Percentiles rank a stretch among this genome's conserved stretches.
Conservation (phyloP, 1,139 yeast genomes). For the Lodderomyces orthopsilosis region DNA sequence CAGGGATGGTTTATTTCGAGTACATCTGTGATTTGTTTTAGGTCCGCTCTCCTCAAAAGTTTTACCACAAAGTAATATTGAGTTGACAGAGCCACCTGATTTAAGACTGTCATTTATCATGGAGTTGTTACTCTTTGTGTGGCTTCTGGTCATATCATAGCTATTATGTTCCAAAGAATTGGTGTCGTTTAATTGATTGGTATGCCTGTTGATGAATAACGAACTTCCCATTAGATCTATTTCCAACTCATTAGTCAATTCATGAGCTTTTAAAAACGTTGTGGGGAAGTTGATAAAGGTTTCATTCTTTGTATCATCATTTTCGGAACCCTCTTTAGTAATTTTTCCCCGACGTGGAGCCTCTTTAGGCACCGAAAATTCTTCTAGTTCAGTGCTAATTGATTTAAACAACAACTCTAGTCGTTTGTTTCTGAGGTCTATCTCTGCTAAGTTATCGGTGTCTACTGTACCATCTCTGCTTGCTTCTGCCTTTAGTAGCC, state of each 20-base stretch:
- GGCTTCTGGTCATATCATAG: neutral
- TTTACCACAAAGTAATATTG: neutral
- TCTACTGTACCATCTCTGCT: neutral
- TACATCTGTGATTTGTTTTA: neutral
- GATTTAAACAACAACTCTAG: constrained; percentile 1
- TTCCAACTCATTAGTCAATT: constrained; percentile 14
- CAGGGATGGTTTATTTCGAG: neutral
- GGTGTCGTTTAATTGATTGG: neutral
- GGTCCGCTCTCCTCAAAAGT: neutral
- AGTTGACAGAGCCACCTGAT: neutral
- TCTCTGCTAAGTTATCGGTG: constrained; percentile 1
- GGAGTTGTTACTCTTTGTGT: neutral
- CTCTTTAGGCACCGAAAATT: neutral
- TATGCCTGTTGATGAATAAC: neutral
- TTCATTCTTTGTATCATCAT: neutral
- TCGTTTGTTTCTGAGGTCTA: constrained; percentile 8
- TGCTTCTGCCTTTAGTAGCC: constrained; percentile 9
- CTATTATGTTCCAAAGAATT: neutral
- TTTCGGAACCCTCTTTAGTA: neutral
- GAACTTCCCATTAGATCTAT: constrained; percentile 10
- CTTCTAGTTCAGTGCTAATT: constrained; percentile 1
- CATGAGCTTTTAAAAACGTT: constrained; percentile 11
- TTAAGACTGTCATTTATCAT: neutral
- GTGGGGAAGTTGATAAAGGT: constrained; percentile 11
- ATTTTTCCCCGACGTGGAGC: neutral